phyloP scores from a whole-genome alignment of 2,329 filamentous ascomycete genomes.

The Colletotrichum tanaceti region DNA sequence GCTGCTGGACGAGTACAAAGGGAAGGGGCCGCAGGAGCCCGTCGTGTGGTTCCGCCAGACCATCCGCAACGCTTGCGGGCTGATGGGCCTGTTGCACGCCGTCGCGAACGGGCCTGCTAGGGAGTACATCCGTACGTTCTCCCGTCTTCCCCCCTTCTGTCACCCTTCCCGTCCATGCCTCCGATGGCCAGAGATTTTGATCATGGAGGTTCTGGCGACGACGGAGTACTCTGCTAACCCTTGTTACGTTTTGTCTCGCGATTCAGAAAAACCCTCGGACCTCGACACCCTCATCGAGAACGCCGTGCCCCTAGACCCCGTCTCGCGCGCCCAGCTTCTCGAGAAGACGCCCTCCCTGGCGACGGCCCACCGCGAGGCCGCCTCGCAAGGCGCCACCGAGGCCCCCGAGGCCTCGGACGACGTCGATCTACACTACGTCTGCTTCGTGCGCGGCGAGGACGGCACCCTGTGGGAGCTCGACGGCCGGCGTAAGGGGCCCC shows the following conservation, averaged over 20 bases:
- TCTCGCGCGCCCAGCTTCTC: conserved; percentile 76
- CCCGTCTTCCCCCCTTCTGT: conserved; percentile 24
- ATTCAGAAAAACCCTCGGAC: conserved; percentile 61
- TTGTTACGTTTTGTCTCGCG: not conserved
- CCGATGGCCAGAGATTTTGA: not conserved
- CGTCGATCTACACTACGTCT: conserved; percentile 95
- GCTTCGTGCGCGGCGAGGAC: conserved; percentile 82
- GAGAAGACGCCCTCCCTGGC: conserved; percentile 83
- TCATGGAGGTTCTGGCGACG: not conserved
- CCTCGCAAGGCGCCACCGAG: conserved; percentile 79
- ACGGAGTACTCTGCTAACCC: not conserved
- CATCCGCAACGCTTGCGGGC: conserved; percentile 90
- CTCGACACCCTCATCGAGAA: conserved; percentile 74
- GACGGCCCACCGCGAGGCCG: conserved; percentile 81
- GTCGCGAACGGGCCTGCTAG: conserved; percentile 80
- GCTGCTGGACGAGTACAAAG: conserved; percentile 70
- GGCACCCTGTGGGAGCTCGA: conserved; percentile 73
- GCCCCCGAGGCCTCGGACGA: conserved; percentile 83
- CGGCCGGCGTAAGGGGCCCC: conserved; percentile 68
- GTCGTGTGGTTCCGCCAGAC: conserved; percentile 97
- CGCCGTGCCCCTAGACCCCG: conserved; percentile 76
- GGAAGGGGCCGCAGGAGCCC: conserved; percentile 75
- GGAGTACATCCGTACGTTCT: conserved; percentile 66
- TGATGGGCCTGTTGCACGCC: conserved; percentile 89
- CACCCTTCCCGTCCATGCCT: not conserved